Base-by-base conservation (phyloP, 2,329 filamentous ascomycete genomes). In the Colletotrichum tropicale region DNA sequence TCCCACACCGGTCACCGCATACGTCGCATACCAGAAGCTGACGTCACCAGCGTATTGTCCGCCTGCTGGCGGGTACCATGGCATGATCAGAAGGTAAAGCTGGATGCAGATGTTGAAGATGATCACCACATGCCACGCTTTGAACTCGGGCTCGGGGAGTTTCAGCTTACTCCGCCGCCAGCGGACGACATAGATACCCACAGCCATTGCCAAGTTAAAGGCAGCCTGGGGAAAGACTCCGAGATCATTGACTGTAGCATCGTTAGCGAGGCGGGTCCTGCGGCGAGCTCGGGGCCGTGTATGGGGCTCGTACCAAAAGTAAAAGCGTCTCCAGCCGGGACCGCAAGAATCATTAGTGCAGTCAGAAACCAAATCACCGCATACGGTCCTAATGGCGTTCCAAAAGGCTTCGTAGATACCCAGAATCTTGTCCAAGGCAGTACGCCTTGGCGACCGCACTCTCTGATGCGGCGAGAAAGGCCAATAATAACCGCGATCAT, bases 21-120 rank as follows among this genome's bases (percentile, higher is more conserved):
- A 94, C 0, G 93, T 94, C 2, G 88, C 93, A 77, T 95, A 95
- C 90, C 91, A 95, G 83, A 95, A 95, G 67, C 90, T 93, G 2
- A 94, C 93, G 74, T 93, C 91, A 0, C 93, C 93, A 0, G 89
- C 91, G 30, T 89, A 88, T 0, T 85, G 85, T 0, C 93, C 93
- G 1, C 86, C 88, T 1, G 86, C 85, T 0, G 93, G 94, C 4
- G 93, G 93, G 77, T 92, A 93, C 93, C 93, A 95, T 0, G 93
- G 93, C 88, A 94, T 94, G 30, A 92, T 87, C 5, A 95, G 84
- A 56, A 94, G 84, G 76, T 91, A 94, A 0, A 92, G 71, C 68
- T 93, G 90, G 0, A 91, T 84, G 0, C 91, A 81, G 61, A 93
- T 88, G 64, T 88, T 91, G 82, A 95, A 93, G 10, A 89, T 79